Base-by-base conservation (phyloP, 345 rosid species). In the Linum lewisii region DNA sequence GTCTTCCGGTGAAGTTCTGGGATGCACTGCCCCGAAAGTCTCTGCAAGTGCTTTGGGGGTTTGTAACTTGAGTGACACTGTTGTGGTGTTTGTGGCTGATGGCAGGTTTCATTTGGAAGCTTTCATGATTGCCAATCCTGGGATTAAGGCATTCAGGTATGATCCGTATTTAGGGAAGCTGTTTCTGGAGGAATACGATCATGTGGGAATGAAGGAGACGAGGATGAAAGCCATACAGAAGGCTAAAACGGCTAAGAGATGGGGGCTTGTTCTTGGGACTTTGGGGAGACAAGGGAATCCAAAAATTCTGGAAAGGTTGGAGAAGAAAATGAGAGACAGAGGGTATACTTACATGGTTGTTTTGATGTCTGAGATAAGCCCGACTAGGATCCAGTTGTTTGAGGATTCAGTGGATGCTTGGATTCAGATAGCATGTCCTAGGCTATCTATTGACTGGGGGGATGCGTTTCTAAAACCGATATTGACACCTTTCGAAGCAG, bases 211-310 rank as follows among this genome's bases (percentile, higher is more conserved):
- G 99, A 85, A 83, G 69, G 88, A 82, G 67, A 71, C 78, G 1
- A 77, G 97, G 66, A 89, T 66, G 72, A 75, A 73, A 10, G 91
- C 90, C 0, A 78, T 89, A 21, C 50, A 77, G 58, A 70, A 71
- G 47, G 91, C 90, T 0, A 81, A 34, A 61, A 68, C 59, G 13
- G 82, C 87, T 0, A 81, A 58, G 65, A 78, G 63, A 63, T 93
- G 95, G 91, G 95, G 97, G 19, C 72, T 87, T 32, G 88, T 93
- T 69, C 72, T 93, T 65, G 97, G 99, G 61, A 93, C 99, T 10
- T 61, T 93, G 53, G 99, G 99, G 54, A 82, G 97, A 77, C 99
- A 89, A 73, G 99, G 99, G 24, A 93, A 89, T 71, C 91, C 95
- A 0, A 79, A 80, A 78, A 82, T 81, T 67, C 69, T 93, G 4